Conservation (phyloP, 75 land plant species). For the Larix kaempferi region DNA sequence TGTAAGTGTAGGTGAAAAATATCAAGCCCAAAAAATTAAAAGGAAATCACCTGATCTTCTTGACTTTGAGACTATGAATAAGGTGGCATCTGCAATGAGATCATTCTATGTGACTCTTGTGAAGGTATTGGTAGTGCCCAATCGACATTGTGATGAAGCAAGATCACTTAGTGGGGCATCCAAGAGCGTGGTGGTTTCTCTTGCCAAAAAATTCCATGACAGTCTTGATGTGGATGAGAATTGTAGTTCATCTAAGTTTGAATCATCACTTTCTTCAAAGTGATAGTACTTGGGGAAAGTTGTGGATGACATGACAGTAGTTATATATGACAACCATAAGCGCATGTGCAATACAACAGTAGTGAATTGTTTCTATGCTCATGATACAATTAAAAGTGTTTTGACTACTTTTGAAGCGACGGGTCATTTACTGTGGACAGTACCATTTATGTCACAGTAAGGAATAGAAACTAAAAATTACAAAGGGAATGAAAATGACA, state of each 20-base stretch:
- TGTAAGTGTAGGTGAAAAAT: constrained; percentile 31
- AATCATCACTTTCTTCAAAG: constrained; percentile 62
- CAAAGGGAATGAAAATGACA: constrained; percentile 31
- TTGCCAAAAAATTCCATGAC: constrained; percentile 68
- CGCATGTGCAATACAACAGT: constrained; percentile 69
- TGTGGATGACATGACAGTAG: constrained; percentile 75
- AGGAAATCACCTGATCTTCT: constrained; percentile 74
- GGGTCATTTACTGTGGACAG: constrained; percentile 86
- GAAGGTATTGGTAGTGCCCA: constrained; percentile 72
- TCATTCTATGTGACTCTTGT: constrained; percentile 66
- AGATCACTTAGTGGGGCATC: constrained; percentile 57
- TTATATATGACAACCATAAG: constrained; percentile 66
- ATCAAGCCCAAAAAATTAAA: constrained; percentile 47
- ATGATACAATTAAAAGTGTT: constrained; percentile 77
- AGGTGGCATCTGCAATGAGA: constrained; percentile 62
- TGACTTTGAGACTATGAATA: constrained; percentile 56
- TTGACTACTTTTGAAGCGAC: constrained; percentile 90
- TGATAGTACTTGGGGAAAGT: constrained; percentile 97
- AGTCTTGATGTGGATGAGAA: constrained; percentile 62
- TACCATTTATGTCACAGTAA: constrained; percentile 54
- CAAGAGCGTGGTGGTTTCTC: constrained; percentile 56
- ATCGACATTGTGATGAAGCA: constrained; percentile 81
- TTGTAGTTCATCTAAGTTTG: constrained; percentile 37
- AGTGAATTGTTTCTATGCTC: constrained; percentile 80
- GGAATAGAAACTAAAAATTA: constrained; percentile 40